phyloP scores from a whole-genome alignment of 768 basidiomycete genomes.

The Lyophyllum shimeji region DNA sequence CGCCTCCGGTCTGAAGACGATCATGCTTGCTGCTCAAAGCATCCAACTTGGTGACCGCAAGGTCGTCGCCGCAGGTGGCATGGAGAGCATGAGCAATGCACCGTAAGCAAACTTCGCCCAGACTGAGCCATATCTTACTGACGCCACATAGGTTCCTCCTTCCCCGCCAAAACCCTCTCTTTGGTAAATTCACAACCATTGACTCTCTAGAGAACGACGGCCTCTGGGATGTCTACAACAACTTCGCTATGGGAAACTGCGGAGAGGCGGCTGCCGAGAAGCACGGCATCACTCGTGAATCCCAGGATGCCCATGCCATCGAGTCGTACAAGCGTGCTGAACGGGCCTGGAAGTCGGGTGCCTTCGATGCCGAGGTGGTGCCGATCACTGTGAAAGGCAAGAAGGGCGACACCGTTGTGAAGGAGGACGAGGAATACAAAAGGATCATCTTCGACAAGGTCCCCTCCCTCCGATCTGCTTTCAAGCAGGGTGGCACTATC shows the following conservation, averaged over 20 bases:
- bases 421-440: constrained; percentile 98
- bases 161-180: constrained; percentile 77
- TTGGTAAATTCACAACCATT: constrained; percentile 84
- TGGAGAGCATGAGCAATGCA: constrained; percentile 99
- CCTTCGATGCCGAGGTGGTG: constrained; percentile 84
- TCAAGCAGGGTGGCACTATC: constrained; percentile 86
- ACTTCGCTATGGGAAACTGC: constrained; percentile 98
- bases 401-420: constrained; percentile 87
- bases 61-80: constrained; percentile 92
- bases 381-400: constrained; percentile 91
- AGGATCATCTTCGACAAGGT: constrained; percentile 95
- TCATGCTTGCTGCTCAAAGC: constrained; percentile 91
- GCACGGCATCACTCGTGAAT: constrained; percentile 79
- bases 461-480: constrained; percentile 82
- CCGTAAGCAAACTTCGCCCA: constrained; percentile 65
- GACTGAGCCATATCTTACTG: background rate
- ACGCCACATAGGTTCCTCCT: constrained; percentile 63
- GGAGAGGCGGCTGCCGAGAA: constrained; percentile 86
- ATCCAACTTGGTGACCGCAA: constrained; percentile 84
- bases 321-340: constrained; percentile 95
- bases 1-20: constrained; percentile 93
- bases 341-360: constrained; percentile 84
- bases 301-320: constrained; percentile 88
- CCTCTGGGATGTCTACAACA: constrained; percentile 96
- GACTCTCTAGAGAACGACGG: constrained; percentile 93